phyloP scores from a whole-genome alignment of 352 stramenopile species.

The Globisporangium nodosum region DNA sequence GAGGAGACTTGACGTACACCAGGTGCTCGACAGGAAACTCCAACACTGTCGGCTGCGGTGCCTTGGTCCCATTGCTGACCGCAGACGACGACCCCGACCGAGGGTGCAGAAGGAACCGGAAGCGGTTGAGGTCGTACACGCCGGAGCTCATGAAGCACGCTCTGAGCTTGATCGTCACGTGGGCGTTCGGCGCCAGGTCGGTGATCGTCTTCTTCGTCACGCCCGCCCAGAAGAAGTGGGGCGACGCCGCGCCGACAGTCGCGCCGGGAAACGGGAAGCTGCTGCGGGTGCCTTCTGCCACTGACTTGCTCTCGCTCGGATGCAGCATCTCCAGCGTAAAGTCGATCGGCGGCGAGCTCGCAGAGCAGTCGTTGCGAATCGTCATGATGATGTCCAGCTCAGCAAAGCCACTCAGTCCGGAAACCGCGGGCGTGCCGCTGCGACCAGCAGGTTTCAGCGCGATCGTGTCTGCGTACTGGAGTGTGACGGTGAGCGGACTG shows the following conservation, averaged over 20 bases:
- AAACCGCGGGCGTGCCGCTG: slow-evolving; percentile 9
- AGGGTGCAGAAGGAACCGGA: slow-evolving; percentile 54
- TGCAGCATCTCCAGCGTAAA: slow-evolving; percentile 79
- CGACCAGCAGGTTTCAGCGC: slow-evolving; percentile 17
- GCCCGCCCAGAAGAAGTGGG: slow-evolving; percentile 78
- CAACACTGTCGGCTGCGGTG: slow-evolving; percentile 34
- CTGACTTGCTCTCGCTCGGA: slow-evolving; percentile 47
- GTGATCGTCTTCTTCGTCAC: slow-evolving; percentile 65
- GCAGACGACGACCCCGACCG: not conserved
- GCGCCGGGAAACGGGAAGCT: slow-evolving; percentile 5
- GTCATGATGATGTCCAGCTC: slow-evolving; percentile 74
- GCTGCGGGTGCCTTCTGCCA: not conserved
- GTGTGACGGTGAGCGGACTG: slow-evolving; percentile 67
- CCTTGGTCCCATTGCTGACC: not conserved
- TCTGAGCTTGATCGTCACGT: slow-evolving; percentile 46
- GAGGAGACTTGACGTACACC: slow-evolving; percentile 47
- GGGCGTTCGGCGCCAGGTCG: slow-evolving; percentile 40
- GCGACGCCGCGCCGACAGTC: slow-evolving; percentile 21
- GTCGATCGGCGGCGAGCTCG: slow-evolving; percentile 51
- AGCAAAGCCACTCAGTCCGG: slow-evolving; percentile 27
- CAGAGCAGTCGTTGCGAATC: slow-evolving; percentile 56
- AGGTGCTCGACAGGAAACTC: slow-evolving; percentile 76
- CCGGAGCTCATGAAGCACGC: slow-evolving; percentile 70
- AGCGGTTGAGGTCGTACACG: slow-evolving; percentile 82
- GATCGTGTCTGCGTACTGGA: slow-evolving; percentile 44